Conservation (phyloP, 768 basidiomycete genomes). For the Tylopilus sp. region DNA sequence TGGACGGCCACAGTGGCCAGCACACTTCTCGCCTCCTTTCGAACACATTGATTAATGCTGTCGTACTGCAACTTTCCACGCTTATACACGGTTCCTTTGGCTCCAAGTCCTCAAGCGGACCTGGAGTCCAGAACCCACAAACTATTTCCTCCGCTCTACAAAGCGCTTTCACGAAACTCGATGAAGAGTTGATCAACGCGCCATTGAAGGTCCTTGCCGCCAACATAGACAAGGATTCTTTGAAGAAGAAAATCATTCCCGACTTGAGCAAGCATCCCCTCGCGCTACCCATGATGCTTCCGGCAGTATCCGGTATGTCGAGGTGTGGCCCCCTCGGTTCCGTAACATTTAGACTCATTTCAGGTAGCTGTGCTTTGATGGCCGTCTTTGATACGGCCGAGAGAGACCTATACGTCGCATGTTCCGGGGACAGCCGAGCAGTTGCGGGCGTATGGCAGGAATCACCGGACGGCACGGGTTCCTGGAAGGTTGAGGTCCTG, state of each 20-base stretch:
- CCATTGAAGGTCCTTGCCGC: conserved; percentile 70
- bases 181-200: conserved; percentile 75
- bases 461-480: conserved; percentile 57
- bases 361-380: conserved; percentile 89
- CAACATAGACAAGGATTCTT: conserved; percentile 48
- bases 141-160: conserved; percentile 68
- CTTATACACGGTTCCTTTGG: conserved; percentile 38
- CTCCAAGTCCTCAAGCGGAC: conserved; percentile 38
- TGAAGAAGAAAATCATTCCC: conserved; percentile 51
- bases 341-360: conserved; percentile 10
- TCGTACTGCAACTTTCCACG: conserved; percentile 68
- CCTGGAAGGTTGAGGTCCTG: conserved; percentile 91
- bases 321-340: background rate
- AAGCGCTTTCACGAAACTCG: conserved; percentile 77
- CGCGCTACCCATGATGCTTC: conserved; percentile 67
- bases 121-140: conserved; percentile 40
- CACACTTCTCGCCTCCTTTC: conserved; percentile 84
- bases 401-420: conserved; percentile 83
- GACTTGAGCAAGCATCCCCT: conserved; percentile 71
- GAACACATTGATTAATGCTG: conserved; percentile 78
- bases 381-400: conserved; percentile 84
- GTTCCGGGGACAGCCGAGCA: conserved; percentile 91
- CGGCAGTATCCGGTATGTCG: conserved; percentile 69
- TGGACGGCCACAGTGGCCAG: conserved; percentile 87
- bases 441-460: conserved; percentile 92